These are phyloP conservation scores for Persicaria maculosa DNA, from an alignment of 148 eudicot species.

Conservation along the genomic window DNA sequence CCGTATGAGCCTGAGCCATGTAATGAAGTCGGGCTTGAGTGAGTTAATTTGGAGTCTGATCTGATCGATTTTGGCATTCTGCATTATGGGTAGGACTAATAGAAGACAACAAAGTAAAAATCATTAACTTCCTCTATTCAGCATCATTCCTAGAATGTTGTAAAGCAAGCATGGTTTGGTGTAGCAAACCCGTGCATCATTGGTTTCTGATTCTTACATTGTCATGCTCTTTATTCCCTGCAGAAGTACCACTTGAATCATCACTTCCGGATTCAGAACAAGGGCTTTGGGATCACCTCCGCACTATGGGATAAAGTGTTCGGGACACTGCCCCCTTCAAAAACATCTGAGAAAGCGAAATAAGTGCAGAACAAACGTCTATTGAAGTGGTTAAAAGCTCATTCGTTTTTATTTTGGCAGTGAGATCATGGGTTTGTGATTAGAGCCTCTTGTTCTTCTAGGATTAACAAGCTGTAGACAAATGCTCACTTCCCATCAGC, in stretches of 20 bases:
- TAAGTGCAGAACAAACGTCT: conserved; percentile 8
- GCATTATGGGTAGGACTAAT: not conserved
- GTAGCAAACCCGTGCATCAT: not conserved
- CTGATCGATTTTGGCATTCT: not conserved
- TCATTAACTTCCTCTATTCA: too few species aligned
- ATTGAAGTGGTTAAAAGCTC: not conserved
- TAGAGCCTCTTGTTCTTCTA: not conserved
- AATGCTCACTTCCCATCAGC: not conserved
- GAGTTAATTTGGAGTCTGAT: too few species aligned
- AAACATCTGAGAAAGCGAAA: conserved; percentile 35
- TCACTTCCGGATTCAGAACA: conserved; percentile 83
- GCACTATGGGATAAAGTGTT: conserved; percentile 83
- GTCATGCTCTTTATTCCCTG: not conserved
- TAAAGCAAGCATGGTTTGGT: not conserved
- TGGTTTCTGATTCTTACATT: not conserved
- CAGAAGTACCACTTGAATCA: conserved; percentile 94
- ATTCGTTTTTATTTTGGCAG: not conserved
- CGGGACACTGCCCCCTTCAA: conserved; percentile 71
- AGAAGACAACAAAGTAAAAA: too few species aligned
- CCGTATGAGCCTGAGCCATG: too few species aligned
- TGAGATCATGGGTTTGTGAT: not conserved
- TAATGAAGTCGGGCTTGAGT: too few species aligned
- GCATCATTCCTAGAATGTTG: too few species aligned
- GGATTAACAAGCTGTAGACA: not conserved
- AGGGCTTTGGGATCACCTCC: conserved; percentile 89